These are phyloP conservation scores for Geosiphon pyriformis DNA, from an alignment of 192 early-diverging fungal species.

Conservation along the genomic window DNA sequence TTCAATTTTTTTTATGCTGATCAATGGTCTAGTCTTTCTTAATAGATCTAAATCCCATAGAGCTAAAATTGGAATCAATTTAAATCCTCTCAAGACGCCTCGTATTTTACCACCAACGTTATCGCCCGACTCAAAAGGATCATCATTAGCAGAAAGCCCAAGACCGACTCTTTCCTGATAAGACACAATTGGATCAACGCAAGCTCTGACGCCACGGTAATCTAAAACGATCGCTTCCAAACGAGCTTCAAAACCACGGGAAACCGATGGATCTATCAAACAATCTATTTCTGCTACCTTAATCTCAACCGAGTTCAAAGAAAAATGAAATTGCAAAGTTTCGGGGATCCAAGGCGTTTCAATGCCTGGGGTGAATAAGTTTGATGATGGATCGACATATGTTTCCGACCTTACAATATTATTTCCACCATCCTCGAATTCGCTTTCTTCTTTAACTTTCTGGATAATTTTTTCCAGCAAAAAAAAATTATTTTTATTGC, in stretches of 20 bases:
- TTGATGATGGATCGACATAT: background rate
- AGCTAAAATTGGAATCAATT: conserved; percentile 10
- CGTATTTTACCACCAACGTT: conserved; percentile 4
- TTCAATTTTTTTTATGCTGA: conserved; percentile 10
- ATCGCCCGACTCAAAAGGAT: background rate
- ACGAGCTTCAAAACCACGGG: conserved; percentile 12
- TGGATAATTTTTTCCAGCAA: conserved; percentile 2
- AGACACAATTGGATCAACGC: conserved; percentile 7
- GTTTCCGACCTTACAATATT: background rate
- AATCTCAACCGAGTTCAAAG: conserved; percentile 3
- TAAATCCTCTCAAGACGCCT: conserved; percentile 4
- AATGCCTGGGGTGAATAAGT: background rate
- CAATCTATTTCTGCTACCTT: conserved; percentile 15
- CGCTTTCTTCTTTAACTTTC: background rate
- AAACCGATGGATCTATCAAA: conserved; percentile 3
- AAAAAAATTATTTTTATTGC: background rate
- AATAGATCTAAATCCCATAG: conserved; percentile 10
- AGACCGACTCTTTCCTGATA: conserved; percentile 4
- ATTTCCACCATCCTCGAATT: background rate
- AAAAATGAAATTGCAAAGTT: conserved; percentile 9
- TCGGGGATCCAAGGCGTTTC: background rate
- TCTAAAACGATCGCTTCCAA: conserved; percentile 8
- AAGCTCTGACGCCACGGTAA: conserved; percentile 8
- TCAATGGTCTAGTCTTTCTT: conserved; percentile 9
- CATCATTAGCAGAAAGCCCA: conserved; percentile 1